These are phyloP conservation scores for Axilococcus clingmanii DNA, from an alignment of 139 green algal genomes.

Conservation along the genomic window DNA sequence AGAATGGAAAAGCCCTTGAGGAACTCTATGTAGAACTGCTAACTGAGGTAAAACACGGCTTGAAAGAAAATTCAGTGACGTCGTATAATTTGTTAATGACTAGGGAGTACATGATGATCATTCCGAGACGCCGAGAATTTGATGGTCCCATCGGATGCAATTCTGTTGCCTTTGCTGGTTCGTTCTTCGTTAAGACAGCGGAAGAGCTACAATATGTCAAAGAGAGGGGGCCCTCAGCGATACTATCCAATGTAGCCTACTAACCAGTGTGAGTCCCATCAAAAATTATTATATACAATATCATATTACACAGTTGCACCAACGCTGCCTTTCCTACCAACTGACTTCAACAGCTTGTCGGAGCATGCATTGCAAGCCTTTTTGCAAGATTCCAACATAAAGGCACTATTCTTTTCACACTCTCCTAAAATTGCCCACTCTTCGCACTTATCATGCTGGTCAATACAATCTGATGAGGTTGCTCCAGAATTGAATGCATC, in stretches of 20 bases:
- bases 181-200: conserved; percentile 47
- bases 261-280: neutral
- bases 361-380: conserved; percentile 6
- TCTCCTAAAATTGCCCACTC: conserved; percentile 25
- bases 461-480: conserved; percentile 1
- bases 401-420: conserved; percentile 25
- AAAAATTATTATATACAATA: neutral
- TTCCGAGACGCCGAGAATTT: conserved; percentile 33
- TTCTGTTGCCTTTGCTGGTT: conserved; percentile 66
- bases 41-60: neutral
- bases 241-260: conserved; percentile 31
- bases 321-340: neutral
- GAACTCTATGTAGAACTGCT: neutral
- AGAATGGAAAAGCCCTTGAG: no score
- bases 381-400: conserved; percentile 16
- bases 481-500: conserved; percentile 2
- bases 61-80: neutral
- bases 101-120: conserved; percentile 31
- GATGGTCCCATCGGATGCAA: conserved; percentile 48
- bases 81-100: conserved; percentile 51
- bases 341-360: conserved; percentile 2
- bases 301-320: no score
- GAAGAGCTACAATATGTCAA: conserved; percentile 47
- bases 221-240: conserved; percentile 22
- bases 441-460: conserved; percentile 13